Conservation (phyloP, 805 yeast species). For the Metahyphopichia silvanorum region DNA sequence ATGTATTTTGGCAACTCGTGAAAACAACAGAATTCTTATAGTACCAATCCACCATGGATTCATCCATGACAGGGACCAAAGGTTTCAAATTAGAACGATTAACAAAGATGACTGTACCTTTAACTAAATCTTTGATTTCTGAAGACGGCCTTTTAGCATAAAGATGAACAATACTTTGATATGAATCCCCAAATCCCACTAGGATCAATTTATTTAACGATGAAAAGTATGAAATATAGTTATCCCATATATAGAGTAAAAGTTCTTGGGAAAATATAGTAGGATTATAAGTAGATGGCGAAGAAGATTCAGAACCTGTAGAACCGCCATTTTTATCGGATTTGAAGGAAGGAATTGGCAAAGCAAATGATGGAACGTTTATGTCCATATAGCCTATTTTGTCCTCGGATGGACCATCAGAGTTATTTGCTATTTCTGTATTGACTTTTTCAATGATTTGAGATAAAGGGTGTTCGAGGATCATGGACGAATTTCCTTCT, state of each 20-base stretch:
- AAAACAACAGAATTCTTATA: constrained; percentile 81
- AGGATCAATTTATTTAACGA: constrained; percentile 68
- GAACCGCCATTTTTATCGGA: constrained; percentile 5
- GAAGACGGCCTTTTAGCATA: constrained; percentile 70
- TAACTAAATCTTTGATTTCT: constrained; percentile 56
- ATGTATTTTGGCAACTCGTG: constrained; percentile 68
- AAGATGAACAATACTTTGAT: constrained; percentile 80
- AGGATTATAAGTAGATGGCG: constrained; percentile 46
- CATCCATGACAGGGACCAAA: constrained; percentile 84
- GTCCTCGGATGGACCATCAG: constrained; percentile 8
- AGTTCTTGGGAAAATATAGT: constrained; percentile 73
- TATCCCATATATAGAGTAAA: constrained; percentile 83
- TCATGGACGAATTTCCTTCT: constrained; percentile 66
- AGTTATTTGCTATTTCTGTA: constrained; percentile 29
- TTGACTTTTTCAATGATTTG: constrained; percentile 57
- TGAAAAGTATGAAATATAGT: constrained; percentile 70
- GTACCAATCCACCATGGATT: constrained; percentile 88
- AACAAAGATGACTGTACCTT: constrained; percentile 67
- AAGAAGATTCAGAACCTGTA: constrained; percentile 29
- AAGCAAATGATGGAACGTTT: constrained; percentile 62
- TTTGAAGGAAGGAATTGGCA: constrained; percentile 19
- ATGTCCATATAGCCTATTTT: constrained; percentile 78
- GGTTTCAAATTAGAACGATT: constrained; percentile 71
- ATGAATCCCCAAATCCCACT: constrained; percentile 87
- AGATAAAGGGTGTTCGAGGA: constrained; percentile 66